These are phyloP conservation scores for Ogataea methylovora DNA, from an alignment of 805 yeast genomes.

Conservation along the genomic window DNA sequence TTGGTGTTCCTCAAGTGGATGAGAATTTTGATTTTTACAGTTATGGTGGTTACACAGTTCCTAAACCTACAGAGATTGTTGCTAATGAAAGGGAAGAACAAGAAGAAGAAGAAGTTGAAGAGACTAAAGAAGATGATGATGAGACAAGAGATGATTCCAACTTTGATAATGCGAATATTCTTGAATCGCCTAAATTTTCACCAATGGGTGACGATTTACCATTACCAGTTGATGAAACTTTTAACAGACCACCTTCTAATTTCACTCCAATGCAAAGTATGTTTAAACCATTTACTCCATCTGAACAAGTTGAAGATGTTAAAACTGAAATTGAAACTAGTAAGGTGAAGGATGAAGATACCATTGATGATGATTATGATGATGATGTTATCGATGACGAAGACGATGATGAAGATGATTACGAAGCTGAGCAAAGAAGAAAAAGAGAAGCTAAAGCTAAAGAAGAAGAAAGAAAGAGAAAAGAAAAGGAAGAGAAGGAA, in stretches of 20 bases:
- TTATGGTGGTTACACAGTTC: conserved; percentile 24
- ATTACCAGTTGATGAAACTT: no score
- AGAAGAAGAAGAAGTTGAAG: neutral
- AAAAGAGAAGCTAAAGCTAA: conserved; percentile 16
- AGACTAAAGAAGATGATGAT: conserved; percentile 1
- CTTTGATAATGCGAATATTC: conserved; percentile 15
- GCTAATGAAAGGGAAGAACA: conserved; percentile 1
- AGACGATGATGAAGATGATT: conserved; percentile 43
- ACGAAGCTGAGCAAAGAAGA: conserved; percentile 23
- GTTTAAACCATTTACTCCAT: no score
- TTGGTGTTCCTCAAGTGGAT: neutral
- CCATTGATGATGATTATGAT: conserved; percentile 20
- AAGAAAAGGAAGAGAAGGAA: conserved; percentile 15
- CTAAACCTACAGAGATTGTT: conserved; percentile 6
- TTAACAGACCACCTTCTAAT: no score
- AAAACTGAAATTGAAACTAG: no score
- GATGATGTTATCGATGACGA: conserved; percentile 25
- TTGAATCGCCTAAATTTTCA: no score
- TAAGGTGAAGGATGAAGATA: conserved; percentile 1
- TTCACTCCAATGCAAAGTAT: no score
- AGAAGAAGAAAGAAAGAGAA: conserved; percentile 14
- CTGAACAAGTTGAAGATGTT: no score
- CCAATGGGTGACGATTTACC: neutral
- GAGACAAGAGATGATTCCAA: conserved; percentile 23
- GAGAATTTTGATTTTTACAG: conserved; percentile 19